Base-by-base conservation (phyloP, 129 eudicot species). In the Oenanthe sinensis region DNA sequence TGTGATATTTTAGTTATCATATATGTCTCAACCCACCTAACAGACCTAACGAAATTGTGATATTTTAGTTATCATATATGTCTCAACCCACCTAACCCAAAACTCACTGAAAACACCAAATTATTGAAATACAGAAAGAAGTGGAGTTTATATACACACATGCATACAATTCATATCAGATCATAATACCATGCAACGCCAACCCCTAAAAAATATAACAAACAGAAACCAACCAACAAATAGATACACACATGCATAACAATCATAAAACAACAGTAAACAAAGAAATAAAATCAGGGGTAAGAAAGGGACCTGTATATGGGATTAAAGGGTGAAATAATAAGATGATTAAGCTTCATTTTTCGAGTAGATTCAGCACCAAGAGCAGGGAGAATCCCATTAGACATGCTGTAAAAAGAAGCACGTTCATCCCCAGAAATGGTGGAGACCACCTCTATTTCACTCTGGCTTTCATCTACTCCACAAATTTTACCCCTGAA, bases 361-460 rank as follows among this genome's bases (percentile, higher is more conserved):
- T 42, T 58, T 39, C 86, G 71, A 42, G 39, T 40, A 8, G 81
- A 78, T 13, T 79, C 67, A 47, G 79, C 89, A 40, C 89, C 89
- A 58, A 86, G 87, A 47, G 89, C 50, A 20, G 89, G 89, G n/a
- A 86, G 82, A 69, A 86, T 78, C 10, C 77, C 85, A 78, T 71
- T 55, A 54, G 87, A 80, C 28, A 83, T 50, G 49, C 79, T 76
- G 47, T 76, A 76, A 55, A 52, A 33, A 0, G 70, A 52, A 28
- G 33, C 43, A 28, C 40, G 26, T 3, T 36, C 46, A 4, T 75
- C 79, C 24, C 43, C 79, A 13, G 72, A 67, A 6, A 52, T 17
- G 8, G 9, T 26, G 50, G 79, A 76, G 16, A 55, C 68, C 39
- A 49, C 55, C 42, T 74, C 77, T 46, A 74, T 46, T 33, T 74